Conservation (phyloP, 352 stramenopile species). For the Pythium coloratum region DNA sequence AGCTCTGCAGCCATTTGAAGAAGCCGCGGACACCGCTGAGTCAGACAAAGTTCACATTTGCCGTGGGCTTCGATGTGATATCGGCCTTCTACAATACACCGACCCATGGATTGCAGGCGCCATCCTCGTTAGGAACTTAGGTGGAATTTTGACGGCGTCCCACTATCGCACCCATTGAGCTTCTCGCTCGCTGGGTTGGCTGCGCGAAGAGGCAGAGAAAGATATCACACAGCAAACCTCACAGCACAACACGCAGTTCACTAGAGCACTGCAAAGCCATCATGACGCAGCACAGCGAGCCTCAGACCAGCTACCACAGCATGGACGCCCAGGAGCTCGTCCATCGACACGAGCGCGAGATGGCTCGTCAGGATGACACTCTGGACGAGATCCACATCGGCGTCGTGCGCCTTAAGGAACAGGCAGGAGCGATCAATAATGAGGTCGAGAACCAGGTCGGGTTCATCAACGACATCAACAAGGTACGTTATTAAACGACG, state of each 20-base stretch:
- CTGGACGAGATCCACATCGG: slow-evolving; percentile 74
- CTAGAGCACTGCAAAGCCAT: background rate
- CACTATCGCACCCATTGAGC: background rate
- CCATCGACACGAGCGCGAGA: slow-evolving; percentile 41
- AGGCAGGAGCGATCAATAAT: slow-evolving; percentile 74
- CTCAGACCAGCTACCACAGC: slow-evolving; percentile 43
- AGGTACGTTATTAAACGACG: slow-evolving; percentile 33
- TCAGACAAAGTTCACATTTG: no score
- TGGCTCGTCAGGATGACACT: slow-evolving; percentile 54
- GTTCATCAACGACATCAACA: slow-evolving; percentile 73
- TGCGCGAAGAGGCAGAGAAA: background rate
- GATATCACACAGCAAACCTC: background rate
- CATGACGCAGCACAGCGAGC: background rate
- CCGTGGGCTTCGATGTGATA: no score
- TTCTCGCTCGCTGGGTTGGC: background rate
- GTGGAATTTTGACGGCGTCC: background rate
- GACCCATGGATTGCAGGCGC: no score
- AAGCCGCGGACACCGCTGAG: no score
- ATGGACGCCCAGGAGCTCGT: slow-evolving; percentile 67
- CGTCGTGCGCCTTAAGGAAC: slow-evolving; percentile 64
- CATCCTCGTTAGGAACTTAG: no score
- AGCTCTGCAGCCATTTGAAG: no score
- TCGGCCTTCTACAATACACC: no score
- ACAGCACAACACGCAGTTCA: background rate
- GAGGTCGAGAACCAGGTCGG: slow-evolving; percentile 75